Evolutionary conservation across 176 grass and related monocot genomes (phyloP).

Genomic region (Oryza longistaminata): DNA sequence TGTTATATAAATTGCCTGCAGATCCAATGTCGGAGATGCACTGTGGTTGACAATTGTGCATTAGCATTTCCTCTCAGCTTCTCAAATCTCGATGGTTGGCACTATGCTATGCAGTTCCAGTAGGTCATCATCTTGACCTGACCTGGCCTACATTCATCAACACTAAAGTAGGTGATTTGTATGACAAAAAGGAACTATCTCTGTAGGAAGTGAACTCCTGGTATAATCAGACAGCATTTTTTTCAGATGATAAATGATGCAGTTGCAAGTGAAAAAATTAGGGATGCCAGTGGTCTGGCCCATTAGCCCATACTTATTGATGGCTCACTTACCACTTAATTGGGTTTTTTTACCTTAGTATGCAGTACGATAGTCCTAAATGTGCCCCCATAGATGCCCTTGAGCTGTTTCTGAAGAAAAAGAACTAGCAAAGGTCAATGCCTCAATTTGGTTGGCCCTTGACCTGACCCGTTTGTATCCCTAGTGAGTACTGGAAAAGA

Average conservation of each 20-base stretch:
- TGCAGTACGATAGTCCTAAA: too few relatives aligned
- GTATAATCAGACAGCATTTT: not conserved
- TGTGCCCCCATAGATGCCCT: too few relatives aligned
- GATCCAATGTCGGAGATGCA: too few relatives aligned
- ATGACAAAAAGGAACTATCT: not conserved
- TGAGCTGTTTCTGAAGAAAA: too few relatives aligned
- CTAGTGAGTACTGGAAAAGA: not conserved
- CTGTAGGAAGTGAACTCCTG: not conserved
- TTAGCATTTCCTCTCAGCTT: too few relatives aligned
- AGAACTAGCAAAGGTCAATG: not conserved
- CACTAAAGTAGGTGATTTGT: not conserved
- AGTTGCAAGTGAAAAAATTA: not conserved
- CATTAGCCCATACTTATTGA: not conserved
- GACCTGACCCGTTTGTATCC: not conserved
- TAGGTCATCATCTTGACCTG: not conserved
- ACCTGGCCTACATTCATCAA: not conserved
- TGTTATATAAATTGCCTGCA: too few relatives aligned
- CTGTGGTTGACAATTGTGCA: too few relatives aligned
- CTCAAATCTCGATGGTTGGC: too few relatives aligned
- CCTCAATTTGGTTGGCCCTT: not conserved
- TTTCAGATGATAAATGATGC: not conserved
- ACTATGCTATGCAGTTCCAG: too few relatives aligned
- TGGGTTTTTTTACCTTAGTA: too few relatives aligned
- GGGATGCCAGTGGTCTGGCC: not conserved
- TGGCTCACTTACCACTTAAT: too few relatives aligned